Percentiles rank a stretch among this genome's conserved stretches.
phyloP scores from a whole-genome alignment of 75 land plant genomes.

The Pinus tabuliformis region DNA sequence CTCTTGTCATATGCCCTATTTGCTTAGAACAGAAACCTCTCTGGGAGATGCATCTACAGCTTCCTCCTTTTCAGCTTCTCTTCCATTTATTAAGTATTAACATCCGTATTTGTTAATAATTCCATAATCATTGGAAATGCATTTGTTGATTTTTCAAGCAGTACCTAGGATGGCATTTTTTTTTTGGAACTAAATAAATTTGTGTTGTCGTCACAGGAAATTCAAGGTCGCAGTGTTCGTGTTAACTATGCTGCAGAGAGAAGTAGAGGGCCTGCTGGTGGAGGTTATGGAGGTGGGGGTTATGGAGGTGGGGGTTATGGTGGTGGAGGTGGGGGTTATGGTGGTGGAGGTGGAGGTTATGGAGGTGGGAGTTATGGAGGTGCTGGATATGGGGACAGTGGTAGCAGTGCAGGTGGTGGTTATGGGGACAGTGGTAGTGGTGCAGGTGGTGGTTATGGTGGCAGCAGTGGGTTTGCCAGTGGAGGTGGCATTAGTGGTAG shows the following conservation, averaged over 20 bases:
- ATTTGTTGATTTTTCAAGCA: too few species aligned
- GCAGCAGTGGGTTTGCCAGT: not conserved
- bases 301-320: not conserved
- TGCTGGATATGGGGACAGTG: not conserved
- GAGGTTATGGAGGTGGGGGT: not conserved
- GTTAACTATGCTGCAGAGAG: not conserved
- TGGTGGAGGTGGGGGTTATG: not conserved
- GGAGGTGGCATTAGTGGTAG: not conserved
- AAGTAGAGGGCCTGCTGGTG: not conserved
- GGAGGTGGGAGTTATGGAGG: not conserved
- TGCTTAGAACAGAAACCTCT: too few species aligned
- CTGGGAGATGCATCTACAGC: too few species aligned
- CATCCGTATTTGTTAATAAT: too few species aligned
- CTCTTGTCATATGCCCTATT: too few species aligned
- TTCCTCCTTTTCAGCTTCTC: too few species aligned
- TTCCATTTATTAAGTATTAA: too few species aligned
- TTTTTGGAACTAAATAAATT: too few species aligned
- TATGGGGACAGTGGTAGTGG: not conserved
- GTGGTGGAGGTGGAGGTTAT: not conserved
- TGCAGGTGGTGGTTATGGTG: not conserved
- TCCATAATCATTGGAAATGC: too few species aligned
- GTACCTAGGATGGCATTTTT: too few species aligned
- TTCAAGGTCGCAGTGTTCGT: not conserved
- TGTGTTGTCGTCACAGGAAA: not conserved
- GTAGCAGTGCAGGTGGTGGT: not conserved